Base-by-base conservation (phyloP, 495 filamentous ascomycete genomes). In the Hyaloscypha finlandica region DNA sequence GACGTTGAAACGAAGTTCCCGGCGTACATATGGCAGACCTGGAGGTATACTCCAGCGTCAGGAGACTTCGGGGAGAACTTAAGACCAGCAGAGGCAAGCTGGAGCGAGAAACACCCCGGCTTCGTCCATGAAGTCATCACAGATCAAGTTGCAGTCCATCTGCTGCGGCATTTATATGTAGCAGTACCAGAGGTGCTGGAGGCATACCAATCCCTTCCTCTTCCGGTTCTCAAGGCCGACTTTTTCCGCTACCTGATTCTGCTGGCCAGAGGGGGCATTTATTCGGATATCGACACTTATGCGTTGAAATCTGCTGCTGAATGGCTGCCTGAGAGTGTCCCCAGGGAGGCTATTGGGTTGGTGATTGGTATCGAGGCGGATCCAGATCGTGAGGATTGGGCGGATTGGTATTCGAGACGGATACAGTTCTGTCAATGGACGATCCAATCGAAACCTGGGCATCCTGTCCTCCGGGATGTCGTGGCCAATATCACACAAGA, bases 401-500 rank as follows among this genome's bases (percentile, higher is more conserved):
- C 86, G 39, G 83, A 96, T 0, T 99, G 95, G 95, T 99, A 97
- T 78, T 93, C 92, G 61, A 90, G 95, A 61, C 84, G 95, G 32
- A 92, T 99, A 59, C 95, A 99, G 73, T 99, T 99, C 77, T 99
- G 95, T 77, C 95, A 99, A 75, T 99, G 95, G 95, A 99, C 95
- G 4, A 97, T 99, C 60, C 94, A 97, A 74, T 80, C 91, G 52
- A 99, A 99, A 76, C 90, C 95, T 0, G 95, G 95, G 8, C 95
- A 99, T 73, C 95, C 95, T 0, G 89, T 97, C 25, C 81, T 99
- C 56, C 85, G 91, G 31, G 92, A 97, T 64, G 86, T 97, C 60
- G 91, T 99, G 32, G 84, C 91, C 16, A 89, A 88, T 67, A 91
- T 99, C 72, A 96, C 93, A 1, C 81, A 90, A 69, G 86, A 93